Evolutionary conservation across 495 filamentous ascomycete species (phyloP), one percentile per base, ranked within the genome.

Genomic region (Penicillium salamii): DNA sequence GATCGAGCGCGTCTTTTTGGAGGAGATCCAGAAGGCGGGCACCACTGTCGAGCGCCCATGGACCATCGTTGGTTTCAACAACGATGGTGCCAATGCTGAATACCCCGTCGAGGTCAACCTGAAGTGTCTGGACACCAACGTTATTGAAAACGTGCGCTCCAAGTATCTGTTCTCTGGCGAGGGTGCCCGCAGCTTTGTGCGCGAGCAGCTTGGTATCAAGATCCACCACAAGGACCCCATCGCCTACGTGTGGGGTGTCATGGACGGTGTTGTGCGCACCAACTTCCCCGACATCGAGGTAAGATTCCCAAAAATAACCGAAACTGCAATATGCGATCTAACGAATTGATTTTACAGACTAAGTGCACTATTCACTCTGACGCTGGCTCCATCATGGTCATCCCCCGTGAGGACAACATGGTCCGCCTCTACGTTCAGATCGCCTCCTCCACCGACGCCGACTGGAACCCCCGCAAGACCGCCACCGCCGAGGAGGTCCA

Each of bases 211-310:
- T 18, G 77, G 72, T 14, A 77, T 86, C 40, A 62, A 77, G 58
- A 78, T 86, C 43, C 75, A 65, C 39, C 78, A 84, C 66, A 84
- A 83, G 65, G 81, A 85, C 53, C 82, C 80, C 14, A 82, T 86
- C 42, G 71, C 77, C 20, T 75, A 83, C 45, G 79, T 88, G 19
- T 89, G 85, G 85, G 90, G 90, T 66, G 90, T 95, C 38, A 87
- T 95, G 84, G 90, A 96, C 53, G 76, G 89, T 50, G 85, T 87
- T 46, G 84, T 89, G 14, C 75, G 71, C 23, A 93, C 90, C 8
- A 75, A 85, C 61, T 96, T 95, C 72, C 90, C 90, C 24, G 88
- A 96, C 87, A 84, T 95, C 81, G 74, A 74, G 68, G 71, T 73
- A 58, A 59, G 68, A 19, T 34, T 19, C 23, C 23, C n/a, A 18